Base-by-base conservation (phyloP, 208 protist species). In the Crithidia bombi region DNA sequence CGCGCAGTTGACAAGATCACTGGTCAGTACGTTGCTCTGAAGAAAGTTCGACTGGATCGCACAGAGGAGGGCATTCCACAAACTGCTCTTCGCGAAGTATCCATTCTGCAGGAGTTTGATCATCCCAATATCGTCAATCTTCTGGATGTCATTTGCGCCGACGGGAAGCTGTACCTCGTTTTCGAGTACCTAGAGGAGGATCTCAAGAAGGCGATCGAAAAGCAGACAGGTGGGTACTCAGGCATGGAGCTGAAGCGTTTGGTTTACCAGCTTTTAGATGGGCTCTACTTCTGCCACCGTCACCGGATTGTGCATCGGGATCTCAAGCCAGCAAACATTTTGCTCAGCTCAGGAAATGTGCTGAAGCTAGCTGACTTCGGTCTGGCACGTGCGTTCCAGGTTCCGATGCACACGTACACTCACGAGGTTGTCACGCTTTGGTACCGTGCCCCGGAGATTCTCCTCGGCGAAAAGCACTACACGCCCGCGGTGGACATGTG, bases 371-470 rank as follows among this genome's bases (percentile, higher is more conserved):
- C 94, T 12, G 96, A 99, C 71, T 99, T 99, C 89, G 98, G 98
- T 56, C 93, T 99, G n/a, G 98, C 98, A 0, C 89, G 98, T 14
- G 94, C 96, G 12, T 99, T 99, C 79, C 97, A 98, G 82, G 95
- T 99, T 26, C 99, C 99, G 39, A 91, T 99, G 61, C 96, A 98
- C 73, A 98, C 96, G 25, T 99, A 99, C 81, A 99, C 98, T 1
- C 98, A 99, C 81, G 98, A 99, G 79, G 98, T 99, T 30, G 98
- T 99, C 15, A 99, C 99, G 15, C 90, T 99, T 32, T 99, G 99
- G 99, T 99, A 99, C 82, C 85, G 99, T 52, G 98, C 99, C 0
- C 99, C 99, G 26, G 99, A 99, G 81, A 98, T 99, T 52, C 90
- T 99, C 10, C 88, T 99, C 23, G 99, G 99, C 9, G 96, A 96